Percentiles rank a stretch among this genome's conserved stretches.
Evolutionary conservation across 1,284 basidiomycete genomes (phyloP).

Genomic region (Cryptococcus wingfieldii): DNA sequence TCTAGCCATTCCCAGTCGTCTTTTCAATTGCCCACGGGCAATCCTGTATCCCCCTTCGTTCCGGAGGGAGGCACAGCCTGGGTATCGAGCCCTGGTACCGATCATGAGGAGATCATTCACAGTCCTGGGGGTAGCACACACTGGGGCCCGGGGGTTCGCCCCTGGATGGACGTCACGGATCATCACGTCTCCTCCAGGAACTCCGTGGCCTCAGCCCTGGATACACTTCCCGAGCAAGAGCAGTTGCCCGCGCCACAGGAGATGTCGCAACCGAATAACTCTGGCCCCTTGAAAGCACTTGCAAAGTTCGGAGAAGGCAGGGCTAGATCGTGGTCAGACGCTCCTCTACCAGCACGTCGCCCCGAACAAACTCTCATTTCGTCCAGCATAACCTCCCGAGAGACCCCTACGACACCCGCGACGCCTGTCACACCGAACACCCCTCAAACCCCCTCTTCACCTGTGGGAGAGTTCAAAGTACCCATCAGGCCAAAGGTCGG

Average conservation of each 20-base stretch:
- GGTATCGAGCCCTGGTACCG: conserved; percentile 23
- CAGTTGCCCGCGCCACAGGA: background rate
- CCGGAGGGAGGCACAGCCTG: conserved; percentile 8
- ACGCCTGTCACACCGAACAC: conserved; percentile 9
- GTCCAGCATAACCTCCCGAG: background rate
- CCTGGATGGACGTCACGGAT: conserved; percentile 33
- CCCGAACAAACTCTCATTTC: background rate
- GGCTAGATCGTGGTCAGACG: conserved; percentile 34
- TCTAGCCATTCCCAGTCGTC: conserved; percentile 20
- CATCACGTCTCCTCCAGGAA: conserved; percentile 16
- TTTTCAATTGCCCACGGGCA: conserved; percentile 17
- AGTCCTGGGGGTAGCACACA: conserved; percentile 15
- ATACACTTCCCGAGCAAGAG: conserved; percentile 21
- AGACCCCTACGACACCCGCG: background rate
- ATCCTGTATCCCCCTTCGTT: conserved; percentile 11
- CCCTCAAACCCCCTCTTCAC: conserved; percentile 5
- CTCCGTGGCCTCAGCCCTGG: conserved; percentile 21
- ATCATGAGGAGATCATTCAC: conserved; percentile 32
- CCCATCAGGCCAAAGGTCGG: conserved; percentile 28
- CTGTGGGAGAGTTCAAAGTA: background rate
- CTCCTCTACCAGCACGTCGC: conserved; percentile 16
- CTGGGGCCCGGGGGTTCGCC: conserved; percentile 33
- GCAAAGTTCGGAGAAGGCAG: conserved; percentile 12
- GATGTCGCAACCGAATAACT: background rate
- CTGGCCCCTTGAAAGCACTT: conserved; percentile 1